phyloP scores from a whole-genome alignment of 2,329 filamentous ascomycete species.

The Fusarium devonianum region DNA sequence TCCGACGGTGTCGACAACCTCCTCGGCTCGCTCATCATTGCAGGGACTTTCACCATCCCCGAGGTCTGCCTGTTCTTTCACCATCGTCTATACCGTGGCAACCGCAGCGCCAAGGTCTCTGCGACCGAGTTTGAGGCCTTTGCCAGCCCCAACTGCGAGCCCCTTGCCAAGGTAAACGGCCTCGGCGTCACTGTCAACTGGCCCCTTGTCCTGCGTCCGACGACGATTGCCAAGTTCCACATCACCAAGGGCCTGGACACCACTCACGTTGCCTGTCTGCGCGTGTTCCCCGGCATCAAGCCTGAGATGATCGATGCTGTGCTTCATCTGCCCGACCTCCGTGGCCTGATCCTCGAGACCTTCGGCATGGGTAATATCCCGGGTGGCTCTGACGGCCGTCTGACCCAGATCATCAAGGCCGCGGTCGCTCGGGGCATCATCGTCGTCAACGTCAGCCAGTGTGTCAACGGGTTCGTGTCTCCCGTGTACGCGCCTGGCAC shows the following conservation, averaged over 20 bases:
- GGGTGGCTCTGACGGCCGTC: constrained; percentile 77
- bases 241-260: constrained; percentile 81
- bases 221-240: constrained; percentile 74
- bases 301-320: constrained; percentile 93
- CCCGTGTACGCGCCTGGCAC: constrained; percentile 81
- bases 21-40: constrained; percentile 85
- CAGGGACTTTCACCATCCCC: constrained; percentile 90
- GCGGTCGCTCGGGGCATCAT: constrained; percentile 83
- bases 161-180: constrained; percentile 81
- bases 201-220: constrained; percentile 78
- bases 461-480: constrained; percentile 77
- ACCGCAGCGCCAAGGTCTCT: constrained; percentile 86
- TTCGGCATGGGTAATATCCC: constrained; percentile 95
- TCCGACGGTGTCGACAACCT: constrained; percentile 93
- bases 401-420: constrained; percentile 78
- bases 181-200: constrained; percentile 83
- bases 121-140: constrained; percentile 89
- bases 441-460: constrained; percentile 92
- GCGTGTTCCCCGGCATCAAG: constrained; percentile 91
- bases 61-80: constrained; percentile 96
- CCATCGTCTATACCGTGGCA: constrained; percentile 87
- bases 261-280: constrained; percentile 86
- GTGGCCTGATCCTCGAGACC: constrained; percentile 86
- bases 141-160: constrained; percentile 83
- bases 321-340: constrained; percentile 75